Evolutionary conservation across 1,284 basidiomycete species (phyloP).

Genomic region (Albatrellus sp.): DNA sequence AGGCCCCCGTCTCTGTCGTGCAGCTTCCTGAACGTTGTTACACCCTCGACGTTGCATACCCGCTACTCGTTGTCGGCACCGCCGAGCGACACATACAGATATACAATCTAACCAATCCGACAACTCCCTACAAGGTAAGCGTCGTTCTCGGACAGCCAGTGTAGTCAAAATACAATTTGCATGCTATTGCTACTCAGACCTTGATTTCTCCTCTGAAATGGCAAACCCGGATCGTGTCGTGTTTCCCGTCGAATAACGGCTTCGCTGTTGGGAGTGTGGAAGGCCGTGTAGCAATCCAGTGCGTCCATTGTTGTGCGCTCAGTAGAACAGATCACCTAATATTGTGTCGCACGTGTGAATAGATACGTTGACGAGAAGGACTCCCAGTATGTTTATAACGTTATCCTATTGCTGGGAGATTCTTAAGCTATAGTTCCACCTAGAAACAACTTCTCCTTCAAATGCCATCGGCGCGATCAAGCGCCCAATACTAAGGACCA

Average conservation of each 20-base stretch:
- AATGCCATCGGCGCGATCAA: slow-evolving; percentile 82
- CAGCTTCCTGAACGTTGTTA: slow-evolving; percentile 86
- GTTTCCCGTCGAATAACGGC: slow-evolving; percentile 73
- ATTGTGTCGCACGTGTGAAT: background rate
- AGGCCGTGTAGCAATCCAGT: slow-evolving; percentile 95
- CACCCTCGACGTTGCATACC: slow-evolving; percentile 73
- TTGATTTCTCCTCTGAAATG: slow-evolving; percentile 82
- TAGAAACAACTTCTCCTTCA: slow-evolving; percentile 90
- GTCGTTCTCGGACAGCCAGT: slow-evolving; percentile 1
- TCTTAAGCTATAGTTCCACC: background rate
- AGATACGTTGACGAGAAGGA: slow-evolving; percentile 80
- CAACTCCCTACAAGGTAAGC: slow-evolving; percentile 59
- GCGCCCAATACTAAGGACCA: slow-evolving; percentile 56
- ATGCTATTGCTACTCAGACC: slow-evolving; percentile 28
- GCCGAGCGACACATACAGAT: slow-evolving; percentile 87
- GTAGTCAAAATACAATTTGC: background rate
- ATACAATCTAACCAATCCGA: slow-evolving; percentile 78
- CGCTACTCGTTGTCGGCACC: slow-evolving; percentile 89
- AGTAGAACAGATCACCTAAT: slow-evolving; percentile 3
- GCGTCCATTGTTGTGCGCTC: slow-evolving; percentile 19
- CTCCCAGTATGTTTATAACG: slow-evolving; percentile 29
- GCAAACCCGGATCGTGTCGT: slow-evolving; percentile 86
- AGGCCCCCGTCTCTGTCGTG: slow-evolving; percentile 66
- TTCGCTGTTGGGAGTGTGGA: slow-evolving; percentile 93
- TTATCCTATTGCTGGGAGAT: background rate